These are phyloP conservation scores for Globisporangium heterothallicum DNA, from an alignment of 352 stramenopile species.

Conservation along the genomic window DNA sequence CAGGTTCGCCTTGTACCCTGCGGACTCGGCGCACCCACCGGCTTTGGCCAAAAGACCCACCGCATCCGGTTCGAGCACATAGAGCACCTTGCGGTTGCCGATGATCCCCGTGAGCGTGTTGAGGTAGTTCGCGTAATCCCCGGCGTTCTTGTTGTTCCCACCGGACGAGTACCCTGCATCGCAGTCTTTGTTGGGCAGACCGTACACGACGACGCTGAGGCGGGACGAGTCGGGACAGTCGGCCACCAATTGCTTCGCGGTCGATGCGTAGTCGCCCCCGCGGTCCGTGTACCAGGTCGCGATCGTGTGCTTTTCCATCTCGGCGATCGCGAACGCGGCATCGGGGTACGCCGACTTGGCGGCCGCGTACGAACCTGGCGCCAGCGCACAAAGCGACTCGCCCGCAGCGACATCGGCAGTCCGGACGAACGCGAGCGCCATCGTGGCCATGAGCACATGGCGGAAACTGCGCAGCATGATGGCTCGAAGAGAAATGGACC, in stretches of 20 bases:
- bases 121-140: conserved; percentile 47
- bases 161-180: conserved; percentile 39
- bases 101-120: conserved; percentile 34
- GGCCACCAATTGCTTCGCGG: conserved; percentile 24
- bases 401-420: conserved; percentile 8
- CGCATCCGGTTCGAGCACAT: conserved; percentile 65
- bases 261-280: conserved; percentile 32
- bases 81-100: conserved; percentile 53
- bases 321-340: conserved; percentile 36
- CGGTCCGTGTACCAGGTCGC: conserved; percentile 70
- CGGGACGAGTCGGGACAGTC: conserved; percentile 32
- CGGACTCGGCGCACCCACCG: conserved; percentile 24
- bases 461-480: conserved; percentile 5
- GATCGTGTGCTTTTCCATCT: conserved; percentile 46
- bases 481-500: no score
- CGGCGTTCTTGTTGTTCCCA: conserved; percentile 30
- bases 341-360: conserved; percentile 44
- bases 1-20: conserved; percentile 45
- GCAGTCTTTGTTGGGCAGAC: conserved; percentile 74
- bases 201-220: conserved; percentile 63
- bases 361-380: conserved; percentile 31
- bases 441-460: conserved; percentile 4
- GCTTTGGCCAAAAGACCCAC: conserved; percentile 42
- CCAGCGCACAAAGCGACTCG: conserved; percentile 47
- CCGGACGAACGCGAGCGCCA: neutral